Percentiles rank a stretch among this genome's conserved stretches.
phyloP scores from a whole-genome alignment of 1,139 yeast species.

The Tardiomyces depauwii region DNA sequence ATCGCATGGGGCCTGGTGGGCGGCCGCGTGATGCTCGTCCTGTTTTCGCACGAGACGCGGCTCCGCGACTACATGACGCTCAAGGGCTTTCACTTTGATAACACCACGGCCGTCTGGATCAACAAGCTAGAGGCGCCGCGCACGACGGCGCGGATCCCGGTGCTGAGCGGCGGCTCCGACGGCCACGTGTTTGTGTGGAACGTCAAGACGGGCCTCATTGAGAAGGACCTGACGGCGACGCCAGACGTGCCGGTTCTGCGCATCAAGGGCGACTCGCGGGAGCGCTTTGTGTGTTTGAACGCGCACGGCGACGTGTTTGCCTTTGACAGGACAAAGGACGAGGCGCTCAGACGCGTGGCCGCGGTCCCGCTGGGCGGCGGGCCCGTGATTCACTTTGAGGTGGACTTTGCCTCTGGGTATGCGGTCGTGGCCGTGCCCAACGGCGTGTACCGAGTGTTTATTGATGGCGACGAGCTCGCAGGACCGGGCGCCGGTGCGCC shows the following conservation, averaged over 20 bases:
- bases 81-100: conserved; percentile 13
- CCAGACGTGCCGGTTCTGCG: conserved; percentile 11
- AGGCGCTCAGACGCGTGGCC: not conserved
- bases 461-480: not conserved
- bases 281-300: conserved; percentile 12
- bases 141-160: conserved; percentile 3
- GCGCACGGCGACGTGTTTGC: conserved; percentile 10
- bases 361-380: not conserved
- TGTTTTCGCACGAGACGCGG: conserved; percentile 21
- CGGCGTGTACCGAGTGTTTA: not conserved
- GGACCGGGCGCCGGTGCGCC: not conserved
- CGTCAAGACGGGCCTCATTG: not conserved
- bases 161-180: conserved; percentile 13
- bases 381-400: not conserved
- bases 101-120: conserved; percentile 22
- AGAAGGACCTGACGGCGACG: conserved; percentile 6
- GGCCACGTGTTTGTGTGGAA: conserved; percentile 18
- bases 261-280: conserved; percentile 15
- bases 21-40: conserved; percentile 18
- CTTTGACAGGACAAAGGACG: not conserved
- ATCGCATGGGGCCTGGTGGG: conserved; percentile 19
- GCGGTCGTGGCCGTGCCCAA: not conserved
- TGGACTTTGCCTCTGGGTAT: not conserved
- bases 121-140: conserved; percentile 18
- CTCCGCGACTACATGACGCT: conserved; percentile 18